Evolutionary conservation across 441 rosid genomes (phyloP), one percentile per base, ranked within the genome.

Genomic region (Bocquillonia castaneifolia): DNA sequence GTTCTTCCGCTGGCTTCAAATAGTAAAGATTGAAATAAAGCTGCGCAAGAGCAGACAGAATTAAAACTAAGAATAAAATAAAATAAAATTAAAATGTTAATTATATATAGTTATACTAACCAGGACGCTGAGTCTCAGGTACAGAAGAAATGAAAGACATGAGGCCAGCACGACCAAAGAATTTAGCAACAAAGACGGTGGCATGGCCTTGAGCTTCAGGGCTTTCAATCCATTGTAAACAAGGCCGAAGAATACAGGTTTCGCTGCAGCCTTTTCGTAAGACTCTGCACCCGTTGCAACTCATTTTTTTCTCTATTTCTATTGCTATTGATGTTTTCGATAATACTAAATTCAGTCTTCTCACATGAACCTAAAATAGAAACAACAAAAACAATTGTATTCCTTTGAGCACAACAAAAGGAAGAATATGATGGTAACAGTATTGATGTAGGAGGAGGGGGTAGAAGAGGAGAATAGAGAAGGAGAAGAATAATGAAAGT

Each of bases 121-220:
- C 80, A 23, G 88, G 82, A 26, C 88, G 91, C 31, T 75, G 83
- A 59, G 59, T 52, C 25, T 76, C 75, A 6, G 87, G 82, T 12
- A 84, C 88, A 44, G 85, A 84, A 26, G 82, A 77, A 26, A 86
- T 81, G 72, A 84, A 83, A 53, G 85, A 81, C 81, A 84, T 70
- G 54, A 86, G 86, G 37, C 86, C 91, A 22, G 91, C 86, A 9
- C 91, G 91, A 78, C 91, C 91, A 47, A 83, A 86, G 73, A 84
- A 86, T 70, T 86, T 86, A 77, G 91, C 88, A 15, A 86, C 85
- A 79, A 86, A 86, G 40, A 86, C 80, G 22, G 88, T 86, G 45
- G 88, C 91, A 67, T 82, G 81, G 77, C 84, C 87, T 71, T 86
- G 88, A 18, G 86, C 67, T 34, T 84, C 87, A 3, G 91, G 68